Base-by-base conservation (phyloP, 495 filamentous ascomycete genomes). In the Coniosporium apollinis region DNA sequence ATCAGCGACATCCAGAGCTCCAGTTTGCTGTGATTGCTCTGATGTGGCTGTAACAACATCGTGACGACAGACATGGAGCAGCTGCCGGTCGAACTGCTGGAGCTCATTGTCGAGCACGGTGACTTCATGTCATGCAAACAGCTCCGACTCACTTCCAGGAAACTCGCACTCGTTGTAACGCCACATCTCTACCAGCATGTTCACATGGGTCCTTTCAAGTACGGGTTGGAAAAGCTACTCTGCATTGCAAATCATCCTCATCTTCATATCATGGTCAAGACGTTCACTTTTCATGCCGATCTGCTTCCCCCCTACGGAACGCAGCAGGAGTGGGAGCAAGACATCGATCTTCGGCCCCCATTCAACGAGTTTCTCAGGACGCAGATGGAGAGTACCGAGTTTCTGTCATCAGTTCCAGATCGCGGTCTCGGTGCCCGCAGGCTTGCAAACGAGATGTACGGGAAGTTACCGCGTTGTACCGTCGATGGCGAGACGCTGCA, bases 241-340 rank as follows among this genome's bases (percentile, higher is more conserved):
- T 7, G 7, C 3, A 19, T 42, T 1, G 36, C 28, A 7, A 25
- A n/a, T n/a, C n/a, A 36, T n/a, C 21, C 32, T 3, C 33, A 33
- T 11, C 16, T 42, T 4, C 26, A 33, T 9, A 42, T 30, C 28
- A 26, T 36, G 28, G 26, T 42, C 3, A 30, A 31, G 15, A 22
- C 8, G 7, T 31, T 42, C 34, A 42, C 34, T 9, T 36, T 42
- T 28, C 28, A 29, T 22, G 20, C 11, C 33, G 39, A 42, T n/a
- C 10, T 36, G 11, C 13, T 37, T 4, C 39, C 39, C 1, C 5
- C 18, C 32, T 21, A 4, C 13, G n/a, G n/a, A n/a, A 3, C 22
- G 9, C n/a, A 20, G 15, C 19, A 34, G 9, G 22, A 18, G 13
- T 36, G 24, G 24, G 24, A 7, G 24, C 7, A 26, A n/a, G 7